These are phyloP conservation scores for Phaffia australis DNA, from an alignment of 768 basidiomycete species.

Conservation along the genomic window DNA sequence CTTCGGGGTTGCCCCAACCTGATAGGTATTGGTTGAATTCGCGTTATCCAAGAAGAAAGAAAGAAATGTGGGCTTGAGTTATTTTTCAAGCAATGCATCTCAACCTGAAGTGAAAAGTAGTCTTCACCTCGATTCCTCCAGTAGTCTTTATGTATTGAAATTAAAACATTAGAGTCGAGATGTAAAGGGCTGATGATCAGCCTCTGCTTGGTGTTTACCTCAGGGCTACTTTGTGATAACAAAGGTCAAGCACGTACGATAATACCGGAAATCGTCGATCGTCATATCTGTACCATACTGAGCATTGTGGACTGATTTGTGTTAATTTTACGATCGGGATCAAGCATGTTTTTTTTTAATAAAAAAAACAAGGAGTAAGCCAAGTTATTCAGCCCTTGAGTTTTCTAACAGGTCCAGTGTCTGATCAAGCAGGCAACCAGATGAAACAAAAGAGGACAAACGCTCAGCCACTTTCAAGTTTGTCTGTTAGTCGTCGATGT, in stretches of 20 bases:
- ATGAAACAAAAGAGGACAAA: background rate
- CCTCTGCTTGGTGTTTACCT: background rate
- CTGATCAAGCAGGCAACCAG: background rate
- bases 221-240: background rate
- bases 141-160: background rate
- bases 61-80: background rate
- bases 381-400: background rate
- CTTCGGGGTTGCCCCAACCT: background rate
- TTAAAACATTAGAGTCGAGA: background rate
- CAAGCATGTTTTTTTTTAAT: background rate
- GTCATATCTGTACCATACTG: conserved; percentile 14
- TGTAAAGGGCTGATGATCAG: background rate
- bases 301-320: conserved; percentile 12
- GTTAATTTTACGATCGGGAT: background rate
- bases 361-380: background rate
- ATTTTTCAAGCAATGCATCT: background rate
- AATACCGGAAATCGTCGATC: conserved; percentile 20
- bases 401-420: background rate
- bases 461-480: conserved; percentile 17
- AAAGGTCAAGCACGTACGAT: background rate
- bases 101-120: too few species aligned
- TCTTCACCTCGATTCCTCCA: conserved; percentile 18
- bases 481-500: conserved; percentile 4
- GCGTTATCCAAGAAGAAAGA: background rate
- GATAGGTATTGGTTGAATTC: background rate